Percentiles rank a stretch among this genome's conserved stretches.
These are phyloP conservation scores for Talaromyces albobiverticillius DNA, from an alignment of 2,329 filamentous ascomycete genomes.

Conservation along the genomic window DNA sequence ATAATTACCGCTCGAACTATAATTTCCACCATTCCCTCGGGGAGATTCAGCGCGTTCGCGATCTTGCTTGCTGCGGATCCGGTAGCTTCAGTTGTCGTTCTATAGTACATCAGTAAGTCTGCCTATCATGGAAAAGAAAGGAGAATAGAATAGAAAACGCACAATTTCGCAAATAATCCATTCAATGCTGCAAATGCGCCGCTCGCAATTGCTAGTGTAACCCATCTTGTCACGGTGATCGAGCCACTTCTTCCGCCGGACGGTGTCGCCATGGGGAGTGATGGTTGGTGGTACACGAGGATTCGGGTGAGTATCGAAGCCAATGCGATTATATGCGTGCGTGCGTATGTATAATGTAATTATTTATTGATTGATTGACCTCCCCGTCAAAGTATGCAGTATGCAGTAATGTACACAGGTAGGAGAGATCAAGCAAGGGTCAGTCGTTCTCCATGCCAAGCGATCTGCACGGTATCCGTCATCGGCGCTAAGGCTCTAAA, in stretches of 20 bases:
- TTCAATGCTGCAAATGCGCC: conserved; percentile 63
- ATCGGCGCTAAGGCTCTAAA: too few species aligned
- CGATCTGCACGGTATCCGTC: too few species aligned
- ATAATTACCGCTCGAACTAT: conserved; percentile 51
- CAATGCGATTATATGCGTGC: too few species aligned
- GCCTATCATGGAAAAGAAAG: background rate
- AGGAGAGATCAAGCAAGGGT: too few species aligned
- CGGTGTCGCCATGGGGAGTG: background rate
- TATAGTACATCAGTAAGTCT: conserved; percentile 24
- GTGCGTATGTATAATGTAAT: too few species aligned
- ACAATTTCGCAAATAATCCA: conserved; percentile 66
- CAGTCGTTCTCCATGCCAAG: too few species aligned
- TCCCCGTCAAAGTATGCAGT: too few species aligned
- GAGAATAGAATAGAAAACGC: conserved; percentile 20
- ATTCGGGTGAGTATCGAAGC: too few species aligned
- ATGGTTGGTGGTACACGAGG: too few species aligned
- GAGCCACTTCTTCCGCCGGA: background rate
- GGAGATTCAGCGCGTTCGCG: conserved; percentile 44
- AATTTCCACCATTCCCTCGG: conserved; percentile 45
- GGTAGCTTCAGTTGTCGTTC: conserved; percentile 61
- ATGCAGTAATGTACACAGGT: too few species aligned
- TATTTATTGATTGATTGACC: too few species aligned
- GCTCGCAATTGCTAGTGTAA: conserved; percentile 58
- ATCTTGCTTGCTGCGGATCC: conserved; percentile 49
- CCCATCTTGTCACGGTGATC: conserved; percentile 32